Percentiles rank a stretch among this genome's conserved stretches.
These are phyloP conservation scores for Aspergillus brunneoviolaceus DNA, from an alignment of 2,329 filamentous ascomycete genomes.

Conservation along the genomic window DNA sequence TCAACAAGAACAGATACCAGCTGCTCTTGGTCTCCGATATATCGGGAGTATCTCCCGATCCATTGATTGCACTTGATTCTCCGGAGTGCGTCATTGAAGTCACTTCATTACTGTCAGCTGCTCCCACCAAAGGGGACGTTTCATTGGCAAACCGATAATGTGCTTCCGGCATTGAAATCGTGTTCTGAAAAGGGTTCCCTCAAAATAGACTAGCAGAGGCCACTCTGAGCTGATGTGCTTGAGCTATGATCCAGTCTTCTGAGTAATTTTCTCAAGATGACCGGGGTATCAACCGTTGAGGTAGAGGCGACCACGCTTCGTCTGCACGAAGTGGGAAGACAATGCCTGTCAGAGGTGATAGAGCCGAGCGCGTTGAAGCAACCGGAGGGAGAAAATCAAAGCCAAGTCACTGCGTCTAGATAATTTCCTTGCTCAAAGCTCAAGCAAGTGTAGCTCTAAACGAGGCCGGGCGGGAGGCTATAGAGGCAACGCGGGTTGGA, in stretches of 20 bases:
- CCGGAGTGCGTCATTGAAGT: slow-evolving; percentile 18
- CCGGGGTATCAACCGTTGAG: background rate
- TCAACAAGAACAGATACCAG: slow-evolving; percentile 83
- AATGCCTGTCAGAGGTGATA: background rate
- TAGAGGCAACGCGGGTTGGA: background rate
- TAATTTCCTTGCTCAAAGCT: background rate
- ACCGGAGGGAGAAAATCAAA: background rate
- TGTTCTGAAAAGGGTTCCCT: background rate
- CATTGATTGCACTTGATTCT: slow-evolving; percentile 7
- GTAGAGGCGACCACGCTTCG: background rate
- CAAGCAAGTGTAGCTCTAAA: background rate
- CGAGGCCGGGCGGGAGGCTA: background rate
- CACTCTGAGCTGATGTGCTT: background rate
- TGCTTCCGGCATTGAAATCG: slow-evolving; percentile 17
- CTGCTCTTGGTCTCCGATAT: slow-evolving; percentile 68
- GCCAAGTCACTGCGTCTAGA: background rate
- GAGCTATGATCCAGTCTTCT: background rate
- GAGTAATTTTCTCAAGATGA: background rate
- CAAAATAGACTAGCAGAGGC: background rate
- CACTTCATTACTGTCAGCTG: slow-evolving; percentile 21
- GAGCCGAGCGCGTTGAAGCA: background rate
- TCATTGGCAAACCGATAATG: slow-evolving; percentile 24
- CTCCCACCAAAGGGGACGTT: slow-evolving; percentile 32
- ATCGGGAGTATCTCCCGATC: slow-evolving; percentile 41
- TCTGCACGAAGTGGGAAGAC: background rate